Base-by-base conservation (phyloP, 208 protist species). In the Leishmania lainsoni region DNA sequence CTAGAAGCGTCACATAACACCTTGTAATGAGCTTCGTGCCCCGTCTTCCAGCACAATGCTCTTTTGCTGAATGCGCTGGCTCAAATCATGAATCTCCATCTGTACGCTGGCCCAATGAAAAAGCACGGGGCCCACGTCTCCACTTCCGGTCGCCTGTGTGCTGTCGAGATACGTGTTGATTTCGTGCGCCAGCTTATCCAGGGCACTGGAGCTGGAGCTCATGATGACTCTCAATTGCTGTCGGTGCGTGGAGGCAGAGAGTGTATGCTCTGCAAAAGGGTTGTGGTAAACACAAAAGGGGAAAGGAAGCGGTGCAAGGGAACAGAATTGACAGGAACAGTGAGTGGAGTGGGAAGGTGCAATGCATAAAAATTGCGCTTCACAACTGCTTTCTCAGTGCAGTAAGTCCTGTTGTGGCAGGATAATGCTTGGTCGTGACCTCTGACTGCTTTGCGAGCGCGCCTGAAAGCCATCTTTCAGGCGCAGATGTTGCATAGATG, bases 31-130 rank as follows among this genome's bases (percentile, higher is more conserved):
- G 12, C 8, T 59, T 77, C 84, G 71, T 16, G 48, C 35, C 3
- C 72, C 68, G 8, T 86, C 79, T 49, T 89, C 85, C 5, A 85
- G 52, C 0, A 54, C 20, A 61, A 89, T 39, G 26, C 77, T 79
- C 56, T 84, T 83, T 51, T 86, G 65, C 12, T 80, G 45, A 5
- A 81, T 77, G 14, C 76, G 75, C 48, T 85, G 85, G 22, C 78
- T 80, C 3, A 89, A 61, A 39, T 82, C 79, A 0, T 84, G 58
- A 56, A 89, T 58, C 51, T 86, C 73, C 69, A 74, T 70, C 75
- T 91, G 85, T 5, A 88, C 56, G 42, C 72, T 48, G 0, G 79
- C 45, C 35, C 61, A 80, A 29, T 76, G 68, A 26, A 82, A 78
- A 22, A 91, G 49, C 26, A 86, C 81, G 58, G 52, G 63, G 0